Evolutionary conservation across 1,284 basidiomycete species (phyloP), one percentile per base, ranked within the genome.

Genomic region (Pulveroboletus sp.): DNA sequence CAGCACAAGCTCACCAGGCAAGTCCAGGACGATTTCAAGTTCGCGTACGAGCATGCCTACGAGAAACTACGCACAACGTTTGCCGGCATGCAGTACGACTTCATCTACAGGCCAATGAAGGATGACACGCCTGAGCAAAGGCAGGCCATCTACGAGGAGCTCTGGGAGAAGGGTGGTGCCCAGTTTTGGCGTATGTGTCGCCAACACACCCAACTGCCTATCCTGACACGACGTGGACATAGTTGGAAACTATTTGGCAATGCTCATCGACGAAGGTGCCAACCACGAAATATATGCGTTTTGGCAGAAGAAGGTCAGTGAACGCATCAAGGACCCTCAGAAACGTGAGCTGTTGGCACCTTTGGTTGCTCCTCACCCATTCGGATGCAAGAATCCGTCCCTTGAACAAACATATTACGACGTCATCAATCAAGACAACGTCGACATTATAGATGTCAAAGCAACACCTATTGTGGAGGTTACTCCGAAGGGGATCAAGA

Each of bases 321-420:
- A 39, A 22, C n/a, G 38, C 5, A 22, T 39, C 38, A 39, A 22
- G 5, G 38, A 39, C 4, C 20, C 65, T 6, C 24, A 10, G 9
- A 68, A 65, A 35, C 35, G 45, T 2, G 59, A 59, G 14, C n/a
- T 66, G 3, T 36, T 65, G 12, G 61, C 64, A 0, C 65, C 65
- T 0, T 4, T 5, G 2, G 26, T 52, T 4, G 22, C 62, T 9
- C 65, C 60, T 7, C 65, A 67, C 15, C 65, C 63, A 1, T 53
- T 65, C 20, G 63, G 62, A 7, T 65, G 56, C 49, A 65, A 43
- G 20, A 52, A 51, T 18, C 60, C 56, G 14, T 38, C 22, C 11
- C 51, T 17, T 17, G 51, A 65, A 11, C 54, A 55, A 49, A 22
- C 28, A 36, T 66, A 54, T 39, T 65, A 64, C 26, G 64, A 60